Conservation (phyloP, 2,329 filamentous ascomycete species). For the Aspergillus bombycis region DNA sequence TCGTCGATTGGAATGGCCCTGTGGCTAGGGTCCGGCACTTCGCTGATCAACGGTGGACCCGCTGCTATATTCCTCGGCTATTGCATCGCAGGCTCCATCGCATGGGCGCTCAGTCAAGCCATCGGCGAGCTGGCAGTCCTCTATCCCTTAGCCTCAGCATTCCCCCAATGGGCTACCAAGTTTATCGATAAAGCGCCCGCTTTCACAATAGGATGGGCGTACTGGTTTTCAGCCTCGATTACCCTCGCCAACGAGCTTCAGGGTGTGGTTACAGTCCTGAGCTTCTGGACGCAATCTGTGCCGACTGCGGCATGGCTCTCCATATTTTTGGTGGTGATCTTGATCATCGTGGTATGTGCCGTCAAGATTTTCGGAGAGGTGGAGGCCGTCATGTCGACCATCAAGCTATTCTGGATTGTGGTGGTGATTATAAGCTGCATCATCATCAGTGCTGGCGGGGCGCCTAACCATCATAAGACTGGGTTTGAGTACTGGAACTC, state of each 20-base stretch:
- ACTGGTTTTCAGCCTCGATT: constrained; percentile 50
- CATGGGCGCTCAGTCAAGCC: constrained; percentile 49
- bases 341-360: constrained; percentile 46
- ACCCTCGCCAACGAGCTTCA: constrained; percentile 50
- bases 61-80: constrained; percentile 51
- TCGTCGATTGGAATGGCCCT: constrained; percentile 52
- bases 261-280: constrained; percentile 46
- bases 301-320: constrained; percentile 49
- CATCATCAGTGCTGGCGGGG: background rate
- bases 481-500: constrained; percentile 42
- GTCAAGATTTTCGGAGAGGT: constrained; percentile 51
- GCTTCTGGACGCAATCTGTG: constrained; percentile 48
- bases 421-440: constrained; percentile 44
- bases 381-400: constrained; percentile 47
- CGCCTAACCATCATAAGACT: background rate
- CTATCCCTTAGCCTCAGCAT: constrained; percentile 51
- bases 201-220: constrained; percentile 53
- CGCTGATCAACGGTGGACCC: constrained; percentile 46
- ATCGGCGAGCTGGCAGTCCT: constrained; percentile 52
- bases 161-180: constrained; percentile 50
- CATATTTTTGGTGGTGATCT: constrained; percentile 48
- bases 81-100: constrained; percentile 38
- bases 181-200: constrained; percentile 49
- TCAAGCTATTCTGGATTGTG: constrained; percentile 54
- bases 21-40: constrained; percentile 50